Conservation (phyloP, 257 asterid genomes). For the Nicotiana attenuata region DNA sequence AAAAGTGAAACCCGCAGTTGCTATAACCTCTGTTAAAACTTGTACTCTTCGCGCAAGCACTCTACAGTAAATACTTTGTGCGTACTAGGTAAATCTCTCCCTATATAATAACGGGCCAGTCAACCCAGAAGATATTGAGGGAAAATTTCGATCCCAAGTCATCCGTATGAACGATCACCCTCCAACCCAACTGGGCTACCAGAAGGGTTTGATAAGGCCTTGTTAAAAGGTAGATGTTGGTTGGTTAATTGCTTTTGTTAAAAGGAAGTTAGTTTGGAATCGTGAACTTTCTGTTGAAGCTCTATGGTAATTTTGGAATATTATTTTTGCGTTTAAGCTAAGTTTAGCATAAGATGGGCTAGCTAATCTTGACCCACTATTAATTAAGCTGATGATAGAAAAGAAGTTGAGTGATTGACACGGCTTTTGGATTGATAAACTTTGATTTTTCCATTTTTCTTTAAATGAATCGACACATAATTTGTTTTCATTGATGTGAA, state of each 20-base stretch:
- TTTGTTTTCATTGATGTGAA: neutral
- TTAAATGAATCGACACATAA: neutral
- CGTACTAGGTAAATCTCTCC: no score
- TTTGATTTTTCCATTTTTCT: neutral
- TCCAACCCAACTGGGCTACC: no score
- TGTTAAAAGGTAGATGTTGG: no score
- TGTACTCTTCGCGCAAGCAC: no score
- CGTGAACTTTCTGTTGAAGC: neutral
- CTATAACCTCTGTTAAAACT: no score
- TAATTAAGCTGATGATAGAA: neutral
- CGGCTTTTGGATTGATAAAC: slow-evolving; percentile 35
- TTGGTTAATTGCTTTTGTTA: neutral
- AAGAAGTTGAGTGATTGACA: slow-evolving; percentile 28
- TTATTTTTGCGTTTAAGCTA: neutral
- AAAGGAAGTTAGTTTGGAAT: neutral
- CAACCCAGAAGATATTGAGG: no score
- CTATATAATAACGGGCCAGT: no score
- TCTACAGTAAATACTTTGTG: no score
- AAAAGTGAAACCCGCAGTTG: no score
- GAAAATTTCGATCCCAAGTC: no score
- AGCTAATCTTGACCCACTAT: neutral
- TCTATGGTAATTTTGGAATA: neutral
- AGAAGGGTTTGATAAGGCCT: no score
- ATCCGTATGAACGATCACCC: no score
- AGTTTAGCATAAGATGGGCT: neutral